Conservation (phyloP, 768 basidiomycete species). For the Tricholoma sp. region DNA sequence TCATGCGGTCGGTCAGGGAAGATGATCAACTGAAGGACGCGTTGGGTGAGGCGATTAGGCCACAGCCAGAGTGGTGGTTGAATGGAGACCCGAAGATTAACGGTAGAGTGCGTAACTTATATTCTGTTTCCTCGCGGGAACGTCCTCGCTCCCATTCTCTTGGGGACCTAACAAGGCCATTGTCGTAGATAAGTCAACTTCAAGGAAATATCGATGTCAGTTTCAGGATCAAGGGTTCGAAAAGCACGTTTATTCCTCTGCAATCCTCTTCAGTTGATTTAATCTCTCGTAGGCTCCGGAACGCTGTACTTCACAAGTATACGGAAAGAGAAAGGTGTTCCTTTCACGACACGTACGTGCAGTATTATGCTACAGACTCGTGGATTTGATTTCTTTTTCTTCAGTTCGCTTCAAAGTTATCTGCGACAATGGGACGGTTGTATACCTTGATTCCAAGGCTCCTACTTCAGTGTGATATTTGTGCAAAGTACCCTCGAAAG, state of each 20-base stretch:
- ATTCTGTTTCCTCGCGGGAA: neutral
- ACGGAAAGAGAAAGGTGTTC: slow-evolving; percentile 64
- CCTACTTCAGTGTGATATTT: slow-evolving; percentile 15
- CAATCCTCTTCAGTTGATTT: neutral
- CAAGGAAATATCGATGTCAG: slow-evolving; percentile 76
- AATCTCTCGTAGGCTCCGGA: slow-evolving; percentile 46
- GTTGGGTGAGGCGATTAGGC: slow-evolving; percentile 62
- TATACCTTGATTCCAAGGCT: slow-evolving; percentile 34
- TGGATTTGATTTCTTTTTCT: slow-evolving; percentile 2
- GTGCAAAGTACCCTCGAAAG: neutral
- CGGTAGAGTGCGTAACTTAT: slow-evolving; percentile 49
- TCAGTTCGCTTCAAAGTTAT: slow-evolving; percentile 66
- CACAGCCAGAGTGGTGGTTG: slow-evolving; percentile 67
- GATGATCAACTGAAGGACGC: slow-evolving; percentile 43
- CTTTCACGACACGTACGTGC: slow-evolving; percentile 61
- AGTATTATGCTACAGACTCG: neutral
- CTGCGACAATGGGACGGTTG: slow-evolving; percentile 50
- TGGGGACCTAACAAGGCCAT: neutral
- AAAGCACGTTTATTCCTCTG: slow-evolving; percentile 35
- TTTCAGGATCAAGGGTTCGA: slow-evolving; percentile 69
- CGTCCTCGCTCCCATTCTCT: neutral
- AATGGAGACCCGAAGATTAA: slow-evolving; percentile 71
- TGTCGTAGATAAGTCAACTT: slow-evolving; percentile 59
- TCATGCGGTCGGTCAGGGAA: slow-evolving; percentile 55
- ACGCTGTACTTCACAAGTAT: slow-evolving; percentile 84